phyloP scores from a whole-genome alignment of 2,329 filamentous ascomycete genomes.

The Fusarium papillatum region DNA sequence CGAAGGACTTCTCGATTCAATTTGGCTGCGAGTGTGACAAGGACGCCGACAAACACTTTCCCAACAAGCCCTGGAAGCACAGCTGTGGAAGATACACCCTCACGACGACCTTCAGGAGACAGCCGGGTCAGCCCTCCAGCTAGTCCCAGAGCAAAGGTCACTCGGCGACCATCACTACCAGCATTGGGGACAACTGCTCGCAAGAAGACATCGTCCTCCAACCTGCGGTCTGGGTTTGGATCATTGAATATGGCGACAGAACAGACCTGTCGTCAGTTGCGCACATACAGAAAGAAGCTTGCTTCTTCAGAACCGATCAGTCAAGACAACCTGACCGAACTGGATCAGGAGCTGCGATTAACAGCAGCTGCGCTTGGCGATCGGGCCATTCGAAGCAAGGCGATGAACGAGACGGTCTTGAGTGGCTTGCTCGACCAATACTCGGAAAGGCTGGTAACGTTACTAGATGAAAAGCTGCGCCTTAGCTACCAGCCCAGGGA shows the following conservation, averaged over 20 bases:
- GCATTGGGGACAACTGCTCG: constrained; percentile 59
- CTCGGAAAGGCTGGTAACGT: constrained; percentile 77
- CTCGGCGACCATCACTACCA: constrained; percentile 67
- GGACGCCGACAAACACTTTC: constrained; percentile 55
- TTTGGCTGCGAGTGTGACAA: constrained; percentile 51
- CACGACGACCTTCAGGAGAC: constrained; percentile 60
- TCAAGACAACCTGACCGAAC: constrained; percentile 70
- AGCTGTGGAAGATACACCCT: constrained; percentile 60
- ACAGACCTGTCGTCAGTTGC: constrained; percentile 72
- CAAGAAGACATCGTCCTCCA: constrained; percentile 63
- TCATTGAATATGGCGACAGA: constrained; percentile 74
- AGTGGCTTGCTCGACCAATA: constrained; percentile 81
- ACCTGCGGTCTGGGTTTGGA: constrained; percentile 63
- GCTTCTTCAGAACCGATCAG: constrained; percentile 68
- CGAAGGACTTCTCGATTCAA: constrained; percentile 68
- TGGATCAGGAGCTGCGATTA: constrained; percentile 75
- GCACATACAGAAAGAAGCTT: constrained; percentile 74
- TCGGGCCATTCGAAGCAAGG: constrained; percentile 65
- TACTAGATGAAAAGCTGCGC: constrained; percentile 80
- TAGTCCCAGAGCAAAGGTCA: constrained; percentile 63
- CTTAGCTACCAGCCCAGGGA: constrained; percentile 56
- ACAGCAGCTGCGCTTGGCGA: constrained; percentile 73
- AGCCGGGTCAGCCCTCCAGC: constrained; percentile 62
- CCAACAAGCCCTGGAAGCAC: constrained; percentile 57
- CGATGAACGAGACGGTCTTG: constrained; percentile 70